Conservation (phyloP, 768 basidiomycete species). For the Boletus sensibilis region DNA sequence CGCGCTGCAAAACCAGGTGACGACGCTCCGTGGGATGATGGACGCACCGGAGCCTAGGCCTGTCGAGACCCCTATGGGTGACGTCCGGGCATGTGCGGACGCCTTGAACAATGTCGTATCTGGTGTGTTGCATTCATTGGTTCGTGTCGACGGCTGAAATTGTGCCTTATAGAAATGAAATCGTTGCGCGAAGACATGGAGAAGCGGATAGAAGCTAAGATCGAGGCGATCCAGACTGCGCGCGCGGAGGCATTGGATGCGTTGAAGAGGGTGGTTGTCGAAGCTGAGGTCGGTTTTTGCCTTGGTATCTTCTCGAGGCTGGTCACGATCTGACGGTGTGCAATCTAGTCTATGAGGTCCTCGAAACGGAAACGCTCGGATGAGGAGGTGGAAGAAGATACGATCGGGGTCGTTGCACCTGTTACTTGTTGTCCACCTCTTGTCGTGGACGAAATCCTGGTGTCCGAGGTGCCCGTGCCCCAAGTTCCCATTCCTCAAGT, state of each 20-base stretch:
- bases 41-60: constrained; percentile 16
- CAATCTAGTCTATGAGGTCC: constrained; percentile 33
- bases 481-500: constrained; percentile 3
- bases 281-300: constrained; percentile 31
- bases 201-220: constrained; percentile 45
- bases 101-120: constrained; percentile 40
- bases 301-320: constrained; percentile 5
- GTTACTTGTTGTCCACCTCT: neutral
- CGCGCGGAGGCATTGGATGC: constrained; percentile 39
- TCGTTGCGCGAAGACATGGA: constrained; percentile 42
- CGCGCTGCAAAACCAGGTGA: constrained; percentile 18
- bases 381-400: constrained; percentile 33
- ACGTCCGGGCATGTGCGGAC: constrained; percentile 32
- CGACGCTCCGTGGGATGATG: constrained; percentile 19
- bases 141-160: neutral
- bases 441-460: neutral
- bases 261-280: constrained; percentile 36
- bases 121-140: constrained; percentile 34
- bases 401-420: neutral
- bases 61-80: constrained; percentile 16
- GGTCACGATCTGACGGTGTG: constrained; percentile 26
- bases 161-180: constrained; percentile 42
- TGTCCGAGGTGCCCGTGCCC: constrained; percentile 1
- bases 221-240: constrained; percentile 43
- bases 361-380: constrained; percentile 65